Evolutionary conservation across 2,329 filamentous ascomycete species (phyloP), one percentile per base, ranked within the genome.

Genomic region (Volutella citrinella): DNA sequence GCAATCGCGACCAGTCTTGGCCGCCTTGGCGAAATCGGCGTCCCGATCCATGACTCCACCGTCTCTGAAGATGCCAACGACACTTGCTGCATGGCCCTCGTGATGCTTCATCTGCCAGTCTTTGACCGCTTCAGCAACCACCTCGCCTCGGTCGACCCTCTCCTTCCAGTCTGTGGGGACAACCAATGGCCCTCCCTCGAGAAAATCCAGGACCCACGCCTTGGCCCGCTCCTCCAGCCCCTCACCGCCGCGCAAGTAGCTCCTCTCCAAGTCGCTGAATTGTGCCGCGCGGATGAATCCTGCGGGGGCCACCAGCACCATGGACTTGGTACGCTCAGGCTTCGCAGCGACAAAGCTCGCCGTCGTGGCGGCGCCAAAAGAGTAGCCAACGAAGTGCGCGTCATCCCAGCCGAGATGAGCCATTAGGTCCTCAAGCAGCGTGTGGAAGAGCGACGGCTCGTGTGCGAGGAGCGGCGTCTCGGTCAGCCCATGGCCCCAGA

Each of bases 401-500:
- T 53, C 41, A 0, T 46, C 10, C 73, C 72, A 76, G 0, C 32
- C 10, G 1, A 76, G 40, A 4, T 59, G 47, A 2, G 48, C 51
- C 5, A 76, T 43, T 1, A 76, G 18, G 1, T 38, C 38, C 6
- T 66, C 57, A 0, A 76, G 34, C 4, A 70, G 46, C 1, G 12
- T 12, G 27, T 70, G 64, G 36, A 77, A 76, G 1, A 75, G 39
- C 0, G 34, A 23, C 1, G 64, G 42, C 0, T 55, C 55, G 32
- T 76, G 70, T 0, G 71, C 46, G 0, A 48, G 19, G 2, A 68
- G 4, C 0, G 72, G 72, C 0, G 71, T 74, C 6, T 68, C 65
- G 18, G 57, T 66, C n/a, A 77, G 51, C 0, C 72, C 72, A 31
- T 77, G 74, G 19, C 73, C 73, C 70, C 69, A 76, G 10, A 69